Base-by-base conservation (phyloP, 352 stramenopile species). In the Globisporangium emineosum region DNA sequence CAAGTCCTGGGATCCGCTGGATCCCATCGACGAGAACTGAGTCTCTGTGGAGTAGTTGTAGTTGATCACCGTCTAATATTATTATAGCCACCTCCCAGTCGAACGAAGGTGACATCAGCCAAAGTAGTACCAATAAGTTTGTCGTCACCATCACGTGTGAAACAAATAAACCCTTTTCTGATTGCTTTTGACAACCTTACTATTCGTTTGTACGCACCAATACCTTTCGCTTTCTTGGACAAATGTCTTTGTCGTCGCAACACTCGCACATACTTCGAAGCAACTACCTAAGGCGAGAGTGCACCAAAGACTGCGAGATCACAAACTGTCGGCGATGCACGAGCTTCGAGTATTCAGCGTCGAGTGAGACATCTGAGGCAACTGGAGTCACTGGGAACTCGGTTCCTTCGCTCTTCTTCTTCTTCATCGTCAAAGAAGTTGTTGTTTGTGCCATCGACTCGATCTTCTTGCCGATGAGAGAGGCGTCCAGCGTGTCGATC, bases 21-120 rank as follows among this genome's bases (percentile, higher is more conserved):
- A 86, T 49, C 66, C 64, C 40, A 86, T 86, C n/a, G 65, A 81
- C 45, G 76, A 83, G 60, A 65, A 75, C 42, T 73, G 65, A 67
- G 9, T 40, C 35, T 42, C 13, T 9, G 35, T 47, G 40, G 6
- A 47, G 17, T 17, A 47, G 40, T 47, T 32, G n/a, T n/a, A 43
- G 37, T 43, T 43, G 37, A 45, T 45, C 37, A 6, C n/a, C 8
- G 15, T 47, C 17, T 47, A 47, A 47, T n/a, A n/a, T 47, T 47
- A 47, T 47, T 47, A 47, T 21, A 47, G 15, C 40, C 40, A 47
- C 40, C 40, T 47, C 40, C 5, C 13, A 9, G 40, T 21, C 40
- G 40, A 47, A 9, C 40, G 17, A 17, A 6, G 40, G 40, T 47
- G 37, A 15, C 37, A n/a, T 21, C 37, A 21, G 21, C 37, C 37